phyloP scores from a whole-genome alignment of 2,329 filamentous ascomycete genomes.

The Coleophoma eucalyptorum region DNA sequence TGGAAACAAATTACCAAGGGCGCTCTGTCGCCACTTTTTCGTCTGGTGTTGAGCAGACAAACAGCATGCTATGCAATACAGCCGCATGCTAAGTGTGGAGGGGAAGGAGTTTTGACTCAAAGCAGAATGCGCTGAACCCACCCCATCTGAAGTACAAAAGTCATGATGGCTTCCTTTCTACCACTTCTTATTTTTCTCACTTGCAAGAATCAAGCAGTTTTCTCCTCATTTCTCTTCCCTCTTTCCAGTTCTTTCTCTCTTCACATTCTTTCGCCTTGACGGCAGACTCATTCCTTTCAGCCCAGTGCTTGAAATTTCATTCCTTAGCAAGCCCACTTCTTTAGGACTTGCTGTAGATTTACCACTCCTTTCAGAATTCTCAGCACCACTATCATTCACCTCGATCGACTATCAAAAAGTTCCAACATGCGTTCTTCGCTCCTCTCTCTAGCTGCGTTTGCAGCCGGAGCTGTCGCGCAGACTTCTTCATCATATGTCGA shows the following conservation, averaged over 20 bases:
- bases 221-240: no score
- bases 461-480: slow-evolving; percentile 12
- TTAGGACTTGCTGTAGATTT: background rate
- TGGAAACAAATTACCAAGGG: no score
- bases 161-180: no score
- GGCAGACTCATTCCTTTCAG: background rate
- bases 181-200: background rate
- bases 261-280: slow-evolving; percentile 1
- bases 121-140: no score
- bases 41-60: no score
- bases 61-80: no score
- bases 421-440: background rate
- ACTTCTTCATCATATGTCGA: slow-evolving; percentile 31
- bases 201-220: background rate
- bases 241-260: no score
- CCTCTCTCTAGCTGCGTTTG: slow-evolving; percentile 1
- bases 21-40: no score
- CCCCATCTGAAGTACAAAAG: no score
- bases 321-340: background rate
- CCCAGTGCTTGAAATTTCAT: background rate
- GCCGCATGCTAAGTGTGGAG: no score
- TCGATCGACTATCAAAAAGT: background rate
- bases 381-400: background rate
- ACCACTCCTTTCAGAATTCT: background rate
- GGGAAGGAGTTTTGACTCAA: no score